Base-by-base conservation (phyloP, 2,329 filamentous ascomycete species). In the Sporothrix luriei region DNA sequence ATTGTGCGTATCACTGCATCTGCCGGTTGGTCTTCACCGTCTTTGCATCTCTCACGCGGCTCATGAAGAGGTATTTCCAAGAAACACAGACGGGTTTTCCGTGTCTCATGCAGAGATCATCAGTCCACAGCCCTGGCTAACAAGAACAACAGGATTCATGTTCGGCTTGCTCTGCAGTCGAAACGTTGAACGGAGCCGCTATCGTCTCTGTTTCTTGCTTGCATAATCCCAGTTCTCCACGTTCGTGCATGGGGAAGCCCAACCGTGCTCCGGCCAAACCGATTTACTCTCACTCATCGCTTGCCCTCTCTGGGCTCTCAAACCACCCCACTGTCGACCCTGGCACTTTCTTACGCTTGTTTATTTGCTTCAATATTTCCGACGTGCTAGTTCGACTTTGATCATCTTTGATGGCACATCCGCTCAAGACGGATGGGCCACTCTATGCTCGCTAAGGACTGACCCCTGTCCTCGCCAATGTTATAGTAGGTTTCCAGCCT, bases 201-300 rank as follows among this genome's bases (percentile, higher is more conserved):
- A 21, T 11, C 40, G 14, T 24, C n/a, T 46, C 29, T 46, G 40
- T 14, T 26, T 26, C 59, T 19, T 29, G 21, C 24, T 54, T 24
- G 51, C 51, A 16, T 13, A 46, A 33, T 62, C 62, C 62, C 46
- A 66, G 38, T 21, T 14, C 62, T 66, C 46, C 29, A 66, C 29
- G 62, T 24, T 66, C 48, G n/a, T 62, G 59, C 59, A 62, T 48
- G 26, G 46, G 62, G 62, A 62, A 38, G 43, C 24, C 62, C n/a
- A 52, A 52, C 48, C 10, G 29, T 51, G 26, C 52, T 52, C 46
- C 46, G 46, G 52, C 26, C 11, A 49, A 67, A 55, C 66, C 54
- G 40, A 55, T 16, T n/a, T 7, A n/a, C 13, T 29, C 54, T 46
- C 59, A 26, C 59, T 40, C 46, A 59, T 24, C 24, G 19, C 29